Evolutionary conservation across 805 yeast species (phyloP), one percentile per base, ranked within the genome.

Genomic region (Suhomyces canberraensis): DNA sequence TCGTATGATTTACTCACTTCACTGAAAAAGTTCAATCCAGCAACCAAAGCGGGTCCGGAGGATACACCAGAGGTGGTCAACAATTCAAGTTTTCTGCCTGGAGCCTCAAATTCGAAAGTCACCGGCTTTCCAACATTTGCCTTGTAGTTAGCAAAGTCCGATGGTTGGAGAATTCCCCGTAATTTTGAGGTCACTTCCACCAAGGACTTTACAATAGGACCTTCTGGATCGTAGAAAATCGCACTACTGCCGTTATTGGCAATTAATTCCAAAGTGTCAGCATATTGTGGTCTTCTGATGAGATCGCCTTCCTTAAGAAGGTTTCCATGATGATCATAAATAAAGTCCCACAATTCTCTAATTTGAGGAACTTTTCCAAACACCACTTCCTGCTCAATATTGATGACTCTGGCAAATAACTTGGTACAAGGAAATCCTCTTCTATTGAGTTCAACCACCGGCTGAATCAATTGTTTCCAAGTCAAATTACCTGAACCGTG

Each of bases 191-290:
- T 73, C 2, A 75, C 59, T 4, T 56, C 46, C 1, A 81, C 80
- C 54, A 90, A 62, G 3, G 73, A 60, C 16, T 71, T 63, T 0
- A 81, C 96, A 29, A 91, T 78, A 14, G 80, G 80, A 1, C 95
- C 91, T 0, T 76, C 52, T 0, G 95, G 88, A 49, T 89, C 95
- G 55, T 91, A 91, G 51, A 91, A 91, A 1, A 84, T 70, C 2
- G 78, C 87, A 31, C 73, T 75, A 28, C 84, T 75, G 1, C 96
- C 98, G 53, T 82, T 80, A n/a, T 62, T 52, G 1, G 95, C 96
- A 33, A 91, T 67, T 30, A 67, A 47, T 36, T 73, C 74, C 24
- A 91, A 65, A 0, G 95, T 86, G 11, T 75, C 51, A 1, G 95
- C 95, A 16, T 78, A 66, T 4, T 63, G 61, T 2, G 78, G 78